Evolutionary conservation across 1,139 yeast genomes (phyloP).

Genomic region (Taphrina pruni): DNA sequence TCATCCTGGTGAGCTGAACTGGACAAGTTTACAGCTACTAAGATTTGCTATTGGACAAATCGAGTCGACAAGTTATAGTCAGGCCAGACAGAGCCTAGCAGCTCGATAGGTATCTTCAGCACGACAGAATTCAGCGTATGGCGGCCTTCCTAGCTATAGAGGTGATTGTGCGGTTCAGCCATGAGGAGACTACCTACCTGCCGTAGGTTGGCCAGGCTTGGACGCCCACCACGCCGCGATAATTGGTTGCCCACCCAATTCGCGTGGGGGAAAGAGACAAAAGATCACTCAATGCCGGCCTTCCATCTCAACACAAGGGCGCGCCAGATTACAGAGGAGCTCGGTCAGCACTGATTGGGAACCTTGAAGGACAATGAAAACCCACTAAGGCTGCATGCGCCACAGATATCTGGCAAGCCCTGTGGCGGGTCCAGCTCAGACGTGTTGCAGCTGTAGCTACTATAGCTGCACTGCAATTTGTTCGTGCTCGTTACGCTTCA

Average conservation of each 20-base stretch:
- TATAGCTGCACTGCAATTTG: background rate
- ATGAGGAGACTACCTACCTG: background rate
- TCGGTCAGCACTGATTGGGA: background rate
- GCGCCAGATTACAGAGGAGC: constrained; percentile 15
- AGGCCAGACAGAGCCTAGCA: background rate
- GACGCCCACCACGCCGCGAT: background rate
- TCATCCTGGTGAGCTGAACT: constrained; percentile 7
- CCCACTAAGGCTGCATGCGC: background rate
- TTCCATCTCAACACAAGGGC: constrained; percentile 16
- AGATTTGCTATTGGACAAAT: no score
- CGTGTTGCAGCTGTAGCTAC: no score
- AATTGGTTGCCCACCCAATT: constrained; percentile 6
- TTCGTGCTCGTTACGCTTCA: no score
- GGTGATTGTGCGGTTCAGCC: background rate
- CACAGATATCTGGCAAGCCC: background rate
- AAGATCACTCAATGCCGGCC: background rate
- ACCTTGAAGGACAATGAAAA: background rate
- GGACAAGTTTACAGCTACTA: background rate
- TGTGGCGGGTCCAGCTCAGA: no score
- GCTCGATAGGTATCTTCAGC: no score
- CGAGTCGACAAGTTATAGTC: no score
- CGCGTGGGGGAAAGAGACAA: constrained; percentile 11
- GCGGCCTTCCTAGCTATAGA: background rate
- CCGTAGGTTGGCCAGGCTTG: no score
- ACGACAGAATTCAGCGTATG: no score